Conservation (phyloP, 495 filamentous ascomycete genomes). For the Copromyces sp. region DNA sequence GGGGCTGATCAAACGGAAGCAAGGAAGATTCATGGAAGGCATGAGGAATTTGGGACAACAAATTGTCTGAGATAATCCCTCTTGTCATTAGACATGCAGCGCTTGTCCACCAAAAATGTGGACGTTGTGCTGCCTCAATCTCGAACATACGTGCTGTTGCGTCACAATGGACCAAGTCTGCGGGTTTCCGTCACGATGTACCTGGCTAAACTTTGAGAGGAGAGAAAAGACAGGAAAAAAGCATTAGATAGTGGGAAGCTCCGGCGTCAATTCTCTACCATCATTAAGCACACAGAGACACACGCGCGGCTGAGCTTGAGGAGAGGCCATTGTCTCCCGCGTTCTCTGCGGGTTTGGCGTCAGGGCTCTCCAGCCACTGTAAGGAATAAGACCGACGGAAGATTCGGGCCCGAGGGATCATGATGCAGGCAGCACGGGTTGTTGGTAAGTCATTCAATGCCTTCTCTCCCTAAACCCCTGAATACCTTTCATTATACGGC, state of each 20-base stretch:
- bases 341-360: background rate
- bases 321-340: background rate
- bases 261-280: background rate
- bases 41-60: background rate
- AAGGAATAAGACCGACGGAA: background rate
- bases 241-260: background rate
- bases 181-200: background rate
- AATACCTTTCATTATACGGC: background rate
- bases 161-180: background rate
- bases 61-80: background rate
- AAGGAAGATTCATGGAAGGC: background rate
- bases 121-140: background rate
- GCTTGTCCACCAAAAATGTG: background rate
- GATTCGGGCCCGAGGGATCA: background rate
- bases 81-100: background rate
- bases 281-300: background rate
- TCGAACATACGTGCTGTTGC: background rate
- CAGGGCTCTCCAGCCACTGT: background rate
- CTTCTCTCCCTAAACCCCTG: background rate
- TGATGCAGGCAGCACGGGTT: background rate
- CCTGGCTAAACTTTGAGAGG: background rate
- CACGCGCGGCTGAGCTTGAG: background rate
- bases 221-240: background rate
- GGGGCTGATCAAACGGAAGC: background rate
- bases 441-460: background rate